phyloP scores from a whole-genome alignment of 2,329 filamentous ascomycete species.

The Arthroderma uncinatum region DNA sequence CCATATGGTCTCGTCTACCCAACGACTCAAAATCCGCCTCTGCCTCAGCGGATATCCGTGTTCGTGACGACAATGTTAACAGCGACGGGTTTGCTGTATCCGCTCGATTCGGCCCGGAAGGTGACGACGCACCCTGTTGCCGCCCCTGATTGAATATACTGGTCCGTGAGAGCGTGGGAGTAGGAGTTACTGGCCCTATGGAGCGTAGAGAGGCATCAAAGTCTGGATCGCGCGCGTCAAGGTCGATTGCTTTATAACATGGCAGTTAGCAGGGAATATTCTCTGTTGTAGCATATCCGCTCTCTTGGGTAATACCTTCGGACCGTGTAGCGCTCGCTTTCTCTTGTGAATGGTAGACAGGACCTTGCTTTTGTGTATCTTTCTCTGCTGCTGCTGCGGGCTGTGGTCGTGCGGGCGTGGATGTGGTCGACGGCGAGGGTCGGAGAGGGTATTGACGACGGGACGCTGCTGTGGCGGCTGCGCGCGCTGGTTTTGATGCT shows the following conservation, averaged over 20 bases:
- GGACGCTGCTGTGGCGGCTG: conserved; percentile 39
- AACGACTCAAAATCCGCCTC: conserved; percentile 45
- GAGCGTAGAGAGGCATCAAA: conserved; percentile 71
- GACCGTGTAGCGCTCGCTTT: conserved; percentile 25
- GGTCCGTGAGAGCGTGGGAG: conserved; percentile 45
- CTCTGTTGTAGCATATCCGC: background rate
- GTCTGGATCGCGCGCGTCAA: conserved; percentile 50
- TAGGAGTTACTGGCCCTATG: conserved; percentile 48
- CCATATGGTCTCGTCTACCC: conserved; percentile 29
- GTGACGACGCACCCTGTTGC: conserved; percentile 21
- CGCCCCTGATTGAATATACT: conserved; percentile 36
- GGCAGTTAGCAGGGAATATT: background rate
- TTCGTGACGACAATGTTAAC: conserved; percentile 42
- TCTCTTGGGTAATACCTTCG: conserved; percentile 21
- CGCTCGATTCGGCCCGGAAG: conserved; percentile 17
- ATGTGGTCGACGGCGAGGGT: conserved; percentile 27
- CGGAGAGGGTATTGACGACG: conserved; percentile 47
- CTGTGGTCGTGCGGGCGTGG: conserved; percentile 22
- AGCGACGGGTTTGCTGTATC: conserved; percentile 43
- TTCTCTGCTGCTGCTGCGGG: conserved; percentile 15
- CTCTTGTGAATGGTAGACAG: conserved; percentile 28
- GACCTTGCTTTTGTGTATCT: conserved; percentile 24
- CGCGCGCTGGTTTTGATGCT: conserved; percentile 40
- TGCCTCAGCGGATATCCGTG: conserved; percentile 41
- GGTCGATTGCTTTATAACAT: conserved; percentile 41